Evolutionary conservation across 129 eudicot species (phyloP).

Genomic region (Arctium lappa): DNA sequence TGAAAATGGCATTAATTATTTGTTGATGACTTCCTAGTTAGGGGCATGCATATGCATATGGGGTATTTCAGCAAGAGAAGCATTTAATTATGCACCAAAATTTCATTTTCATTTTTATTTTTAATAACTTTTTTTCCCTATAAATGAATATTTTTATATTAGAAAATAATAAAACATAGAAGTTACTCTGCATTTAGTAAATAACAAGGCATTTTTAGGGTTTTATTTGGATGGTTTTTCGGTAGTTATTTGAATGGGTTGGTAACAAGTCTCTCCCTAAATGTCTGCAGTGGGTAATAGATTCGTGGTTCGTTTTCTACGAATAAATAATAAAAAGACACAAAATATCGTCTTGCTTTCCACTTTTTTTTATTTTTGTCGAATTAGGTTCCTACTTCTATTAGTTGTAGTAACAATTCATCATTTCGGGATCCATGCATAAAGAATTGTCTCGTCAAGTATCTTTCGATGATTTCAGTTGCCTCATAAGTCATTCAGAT

Average conservation of each 20-base stretch:
- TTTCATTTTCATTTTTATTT: not conserved
- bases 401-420: not conserved
- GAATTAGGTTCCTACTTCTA: not conserved
- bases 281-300: not conserved
- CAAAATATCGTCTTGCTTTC: not conserved
- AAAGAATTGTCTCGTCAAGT: not conserved
- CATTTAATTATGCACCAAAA: not conserved
- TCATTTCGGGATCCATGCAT: not conserved
- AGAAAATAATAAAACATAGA: not conserved
- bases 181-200: not conserved
- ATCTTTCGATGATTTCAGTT: not conserved
- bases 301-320: not conserved
- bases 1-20: not conserved
- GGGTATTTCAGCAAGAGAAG: slow-evolving; percentile 4
- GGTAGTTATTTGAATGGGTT: not conserved
- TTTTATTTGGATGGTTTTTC: not conserved
- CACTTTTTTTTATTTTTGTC: not conserved
- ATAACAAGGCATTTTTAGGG: not conserved
- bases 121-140: not conserved
- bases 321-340: not conserved
- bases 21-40: slow-evolving; percentile 1
- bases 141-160: not conserved
- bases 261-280: not conserved
- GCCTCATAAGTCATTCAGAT: slow-evolving; percentile 1
- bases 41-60: not conserved